Evolutionary conservation across 2,329 filamentous ascomycete species (phyloP), one percentile per base, ranked within the genome.

Genomic region (Parastagonospora nodorum): DNA sequence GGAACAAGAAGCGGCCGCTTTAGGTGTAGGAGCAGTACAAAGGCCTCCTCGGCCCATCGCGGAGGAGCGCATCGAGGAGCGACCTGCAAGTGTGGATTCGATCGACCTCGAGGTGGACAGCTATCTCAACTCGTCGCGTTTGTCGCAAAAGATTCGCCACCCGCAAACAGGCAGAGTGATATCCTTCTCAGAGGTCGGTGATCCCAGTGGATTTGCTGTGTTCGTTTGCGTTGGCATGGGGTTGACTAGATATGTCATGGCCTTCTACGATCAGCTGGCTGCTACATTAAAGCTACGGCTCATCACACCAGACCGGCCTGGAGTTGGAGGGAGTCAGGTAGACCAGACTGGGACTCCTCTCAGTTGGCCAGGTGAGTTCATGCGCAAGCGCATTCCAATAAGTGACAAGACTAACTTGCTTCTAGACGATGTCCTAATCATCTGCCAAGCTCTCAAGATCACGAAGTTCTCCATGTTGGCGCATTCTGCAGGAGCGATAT

Each of bases 181-280:
- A 60, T 95, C 92, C 0, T 99, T 97, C 68, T 97, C 93, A 0
- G 94, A 99, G 72, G 94, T 99, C 2, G 94, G 94, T 11, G 92
- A 97, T 71, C 87, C 92, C 0, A 85, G 93, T 37, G 94, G 94
- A 1, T 93, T 88, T 60, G 93, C 92, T 2, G 90, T 99, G 2
- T 92, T 99, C 62, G 95, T 94, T 70, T 99, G 94, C 66, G 92
- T 99, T 2, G 94, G 94, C 15, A 99, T 99, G 94, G 94, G 94
- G 0, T 75, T 99, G 64, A 99, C 94, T 9, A 85, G 94, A 74
- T 99, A 94, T 70, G 89, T 99, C 52, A 97, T 91, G 53, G 92
- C 92, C 0, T 99, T 99, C 71, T 99, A 97, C 69, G 94, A 99
- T 71, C 94, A 99, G 72, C 80, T 99, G 45, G 94, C 94, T 2